Evolutionary conservation across 805 yeast species (phyloP).

Genomic region (Saturnispora halmiae): DNA sequence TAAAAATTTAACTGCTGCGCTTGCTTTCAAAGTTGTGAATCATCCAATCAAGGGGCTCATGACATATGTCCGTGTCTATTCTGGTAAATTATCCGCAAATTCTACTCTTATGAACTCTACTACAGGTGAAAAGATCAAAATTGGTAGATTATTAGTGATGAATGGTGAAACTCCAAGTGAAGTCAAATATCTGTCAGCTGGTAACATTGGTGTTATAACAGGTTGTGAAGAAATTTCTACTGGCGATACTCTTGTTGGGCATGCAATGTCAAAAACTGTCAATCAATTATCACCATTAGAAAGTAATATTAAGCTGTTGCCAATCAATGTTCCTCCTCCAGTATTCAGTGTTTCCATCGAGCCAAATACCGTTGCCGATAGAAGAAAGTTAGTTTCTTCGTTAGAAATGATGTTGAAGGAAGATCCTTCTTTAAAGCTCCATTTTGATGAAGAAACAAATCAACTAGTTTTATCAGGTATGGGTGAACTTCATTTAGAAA

Average conservation of each 20-base stretch:
- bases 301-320: slow-evolving; percentile 47
- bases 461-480: slow-evolving; percentile 87
- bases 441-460: slow-evolving; percentile 75
- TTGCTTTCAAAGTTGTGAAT: slow-evolving; percentile 86
- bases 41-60: slow-evolving; percentile 77
- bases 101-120: slow-evolving; percentile 58
- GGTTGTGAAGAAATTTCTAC: slow-evolving; percentile 70
- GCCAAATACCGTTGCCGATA: slow-evolving; percentile 78
- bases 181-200: slow-evolving; percentile 52
- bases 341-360: slow-evolving; percentile 81
- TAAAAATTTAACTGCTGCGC: slow-evolving; percentile 58
- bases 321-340: slow-evolving; percentile 84
- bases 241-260: slow-evolving; percentile 81
- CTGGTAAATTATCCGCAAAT: slow-evolving; percentile 63
- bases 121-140: slow-evolving; percentile 54
- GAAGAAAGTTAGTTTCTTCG: slow-evolving; percentile 61
- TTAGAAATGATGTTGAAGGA: slow-evolving; percentile 62
- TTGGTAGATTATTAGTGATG: slow-evolving; percentile 68
- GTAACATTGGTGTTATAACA: slow-evolving; percentile 86
- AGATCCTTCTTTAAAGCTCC: slow-evolving; percentile 77
- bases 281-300: slow-evolving; percentile 27
- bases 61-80: slow-evolving; percentile 81
- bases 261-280: slow-evolving; percentile 40
- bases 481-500: slow-evolving; percentile 95
- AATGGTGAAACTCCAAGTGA: slow-evolving; percentile 82